These are phyloP conservation scores for Cadophora sp. DNA, from an alignment of 2,329 filamentous ascomycete species.

Conservation along the genomic window DNA sequence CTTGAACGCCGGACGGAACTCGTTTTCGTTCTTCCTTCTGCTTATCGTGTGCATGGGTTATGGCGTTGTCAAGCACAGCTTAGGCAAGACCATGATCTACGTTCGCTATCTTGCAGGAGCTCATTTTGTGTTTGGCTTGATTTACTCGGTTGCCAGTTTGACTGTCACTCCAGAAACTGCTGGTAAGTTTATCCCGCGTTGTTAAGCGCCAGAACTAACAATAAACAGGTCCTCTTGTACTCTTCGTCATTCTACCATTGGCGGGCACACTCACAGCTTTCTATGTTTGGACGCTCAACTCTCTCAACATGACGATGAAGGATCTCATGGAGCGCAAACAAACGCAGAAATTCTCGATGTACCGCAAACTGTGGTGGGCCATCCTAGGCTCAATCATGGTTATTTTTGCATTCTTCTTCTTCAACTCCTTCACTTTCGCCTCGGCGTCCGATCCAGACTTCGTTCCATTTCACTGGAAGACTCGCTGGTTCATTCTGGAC, in stretches of 20 bases:
- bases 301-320: slow-evolving; percentile 92
- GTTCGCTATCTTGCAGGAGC: slow-evolving; percentile 89
- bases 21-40: slow-evolving; percentile 96
- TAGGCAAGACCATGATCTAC: slow-evolving; percentile 93
- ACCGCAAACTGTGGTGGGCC: slow-evolving; percentile 98
- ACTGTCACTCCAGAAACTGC: slow-evolving; percentile 88
- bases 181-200: slow-evolving; percentile 51
- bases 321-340: slow-evolving; percentile 95
- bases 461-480: slow-evolving; percentile 96
- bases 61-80: slow-evolving; percentile 91
- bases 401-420: slow-evolving; percentile 98
- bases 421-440: slow-evolving; percentile 95
- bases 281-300: slow-evolving; percentile 98
- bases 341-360: slow-evolving; percentile 92
- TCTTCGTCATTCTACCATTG: slow-evolving; percentile 91
- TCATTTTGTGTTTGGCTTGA: slow-evolving; percentile 93
- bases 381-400: slow-evolving; percentile 91
- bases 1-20: slow-evolving; percentile 92
- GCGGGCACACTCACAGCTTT: slow-evolving; percentile 93
- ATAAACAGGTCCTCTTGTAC: slow-evolving; percentile 75
- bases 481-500: slow-evolving; percentile 94
- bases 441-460: slow-evolving; percentile 85
- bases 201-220: slow-evolving; percentile 20
- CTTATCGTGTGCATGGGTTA: slow-evolving; percentile 99
- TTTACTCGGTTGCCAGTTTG: slow-evolving; percentile 90